A percentile compares a stretch with the other conserved stretches of the same genome.
These are phyloP conservation scores for Lentinula boryana DNA, from an alignment of 768 basidiomycete genomes.

Conservation along the genomic window DNA sequence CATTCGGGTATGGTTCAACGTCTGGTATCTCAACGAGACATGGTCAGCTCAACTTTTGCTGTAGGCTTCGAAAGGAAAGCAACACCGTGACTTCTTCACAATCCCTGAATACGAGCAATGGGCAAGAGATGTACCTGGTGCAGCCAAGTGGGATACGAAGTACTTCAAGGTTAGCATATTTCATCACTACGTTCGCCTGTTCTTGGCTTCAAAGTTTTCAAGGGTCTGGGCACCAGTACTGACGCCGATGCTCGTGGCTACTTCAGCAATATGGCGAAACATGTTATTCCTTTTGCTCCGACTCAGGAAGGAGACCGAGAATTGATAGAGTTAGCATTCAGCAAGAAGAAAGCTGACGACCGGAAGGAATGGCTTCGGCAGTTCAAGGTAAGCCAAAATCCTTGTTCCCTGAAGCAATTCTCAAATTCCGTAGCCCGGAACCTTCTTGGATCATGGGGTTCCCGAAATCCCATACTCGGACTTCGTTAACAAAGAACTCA, in stretches of 20 bases:
- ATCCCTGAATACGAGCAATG: conserved; percentile 96
- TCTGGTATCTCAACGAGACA: background rate
- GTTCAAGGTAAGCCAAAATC: conserved; percentile 55
- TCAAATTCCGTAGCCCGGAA: conserved; percentile 64
- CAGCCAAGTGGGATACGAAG: conserved; percentile 84
- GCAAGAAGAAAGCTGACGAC: conserved; percentile 98
- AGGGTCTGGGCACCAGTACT: conserved; percentile 95
- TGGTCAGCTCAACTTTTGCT: background rate
- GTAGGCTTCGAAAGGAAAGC: conserved; percentile 74
- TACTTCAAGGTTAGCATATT: conserved; percentile 81
- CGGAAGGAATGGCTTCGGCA: conserved; percentile 97
- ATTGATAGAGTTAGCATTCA: conserved; percentile 96
- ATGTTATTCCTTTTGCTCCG: conserved; percentile 88
- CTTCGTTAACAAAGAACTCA: conserved; percentile 97
- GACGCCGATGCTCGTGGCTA: conserved; percentile 89
- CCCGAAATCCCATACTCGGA: conserved; percentile 85
- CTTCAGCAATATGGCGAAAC: conserved; percentile 87
- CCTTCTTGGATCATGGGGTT: conserved; percentile 84
- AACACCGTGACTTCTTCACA: conserved; percentile 87
- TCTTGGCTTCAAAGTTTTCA: conserved; percentile 2
- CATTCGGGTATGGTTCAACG: conserved; percentile 61
- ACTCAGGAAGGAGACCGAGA: conserved; percentile 78
- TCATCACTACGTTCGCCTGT: background rate
- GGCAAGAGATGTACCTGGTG: conserved; percentile 70
- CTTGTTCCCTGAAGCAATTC: background rate